These are phyloP conservation scores for Balakata baccata DNA, from an alignment of 345 rosid genomes.

Conservation along the genomic window DNA sequence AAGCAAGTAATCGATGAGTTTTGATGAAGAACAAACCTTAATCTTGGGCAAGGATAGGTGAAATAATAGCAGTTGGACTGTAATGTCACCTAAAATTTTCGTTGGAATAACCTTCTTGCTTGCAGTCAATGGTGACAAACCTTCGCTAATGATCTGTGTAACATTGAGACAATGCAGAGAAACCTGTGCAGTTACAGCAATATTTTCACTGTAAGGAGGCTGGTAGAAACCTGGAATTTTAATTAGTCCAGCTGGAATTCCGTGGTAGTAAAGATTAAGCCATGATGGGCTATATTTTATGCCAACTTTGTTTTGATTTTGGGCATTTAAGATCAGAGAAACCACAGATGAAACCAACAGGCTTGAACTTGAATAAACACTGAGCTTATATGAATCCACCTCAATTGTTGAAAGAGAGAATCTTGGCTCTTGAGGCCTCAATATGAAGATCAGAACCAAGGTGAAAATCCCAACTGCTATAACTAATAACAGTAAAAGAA, in stretches of 20 bases:
- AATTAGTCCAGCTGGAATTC: conserved; percentile 24
- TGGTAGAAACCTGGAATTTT: conserved; percentile 33
- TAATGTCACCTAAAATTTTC: conserved; percentile 28
- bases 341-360: conserved; percentile 30
- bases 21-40: too few species aligned
- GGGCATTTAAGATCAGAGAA: conserved; percentile 28
- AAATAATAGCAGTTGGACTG: conserved; percentile 15
- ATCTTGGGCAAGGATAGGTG: conserved; percentile 32
- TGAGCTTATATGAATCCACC: conserved; percentile 29
- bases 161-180: conserved; percentile 29
- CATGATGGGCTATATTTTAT: conserved; percentile 30
- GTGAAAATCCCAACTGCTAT: conserved; percentile 10
- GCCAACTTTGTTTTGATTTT: conserved; percentile 38
- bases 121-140: conserved; percentile 2
- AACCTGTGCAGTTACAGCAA: conserved; percentile 17
- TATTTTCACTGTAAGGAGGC: conserved; percentile 32
- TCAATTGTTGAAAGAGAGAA: conserved; percentile 26
- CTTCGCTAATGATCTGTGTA: conserved; percentile 7
- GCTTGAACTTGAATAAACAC: conserved; percentile 23
- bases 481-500: conserved; percentile 19
- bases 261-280: conserved; percentile 26
- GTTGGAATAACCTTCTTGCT: conserved; percentile 13
- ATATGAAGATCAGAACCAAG: conserved; percentile 15
- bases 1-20: too few species aligned
- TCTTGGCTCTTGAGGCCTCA: conserved; percentile 34